Evolutionary conservation across 2,329 filamentous ascomycete species (phyloP), one percentile per base, ranked within the genome.

Genomic region (Davidsoniella virescens): DNA sequence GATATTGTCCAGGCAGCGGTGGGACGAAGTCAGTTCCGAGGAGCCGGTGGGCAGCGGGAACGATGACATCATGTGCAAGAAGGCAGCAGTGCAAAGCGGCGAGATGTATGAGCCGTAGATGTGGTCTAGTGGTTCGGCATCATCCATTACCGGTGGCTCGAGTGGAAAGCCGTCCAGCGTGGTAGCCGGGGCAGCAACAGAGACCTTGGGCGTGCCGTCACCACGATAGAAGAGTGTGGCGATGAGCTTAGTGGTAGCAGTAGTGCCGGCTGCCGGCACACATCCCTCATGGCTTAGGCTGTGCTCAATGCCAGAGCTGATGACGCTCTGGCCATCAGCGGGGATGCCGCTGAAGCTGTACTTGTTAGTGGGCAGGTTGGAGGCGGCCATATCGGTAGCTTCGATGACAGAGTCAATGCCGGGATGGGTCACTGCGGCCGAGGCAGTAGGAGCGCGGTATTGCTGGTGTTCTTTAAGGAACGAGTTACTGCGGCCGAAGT

Each of bases 391-490:
- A 54, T 65, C 64, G 29, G 71, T 58, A 53, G 76, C 72, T 61
- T 81, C 77, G 47, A 81, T 71, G 14, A 81, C 75, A 43, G 75
- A 77, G 59, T 82, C 78, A 57, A 81, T 81, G 54, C 76, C 76
- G 55, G 76, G 75, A 60, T 73, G 70, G 14, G 75, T 75, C 59
- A 71, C 68, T 51, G 66, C 67, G 25, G 78, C 75, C 44, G 71
- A 67, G 54, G 68, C 68, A 53, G 65, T 64, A 9, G 75, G 73
- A 26, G 74, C 72, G 45, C 76, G 73, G 56, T 77, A 78, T 59
- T 80, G 75, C 61, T 80, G 76, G 58, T 80, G 73, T 56, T 80
- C 76, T 60, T 70, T 70, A 51, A 80, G 66, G 59, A 76, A 80
- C 12, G 76, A 80, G 61, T 71, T 74, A 65, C 72, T 78, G 37